These are phyloP conservation scores for Blastocystis sp. DNA, from an alignment of 352 stramenopile genomes.

Conservation along the genomic window DNA sequence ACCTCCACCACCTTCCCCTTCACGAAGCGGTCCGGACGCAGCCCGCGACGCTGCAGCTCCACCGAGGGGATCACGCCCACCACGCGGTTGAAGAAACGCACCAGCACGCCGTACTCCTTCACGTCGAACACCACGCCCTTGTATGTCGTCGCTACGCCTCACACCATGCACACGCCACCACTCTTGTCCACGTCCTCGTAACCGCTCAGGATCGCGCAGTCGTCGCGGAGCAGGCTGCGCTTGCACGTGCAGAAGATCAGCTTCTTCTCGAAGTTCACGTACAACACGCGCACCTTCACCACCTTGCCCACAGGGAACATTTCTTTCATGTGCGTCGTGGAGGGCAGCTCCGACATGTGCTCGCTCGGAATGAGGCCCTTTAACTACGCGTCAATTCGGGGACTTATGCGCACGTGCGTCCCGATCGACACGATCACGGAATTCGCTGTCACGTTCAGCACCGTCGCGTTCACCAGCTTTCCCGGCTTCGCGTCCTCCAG, in stretches of 20 bases:
- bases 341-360: slow-evolving; percentile 62
- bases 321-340: background rate
- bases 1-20: slow-evolving; percentile 23
- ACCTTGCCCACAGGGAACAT: slow-evolving; percentile 30
- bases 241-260: slow-evolving; percentile 62
- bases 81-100: slow-evolving; percentile 60
- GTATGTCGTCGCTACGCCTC: background rate
- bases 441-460: background rate
- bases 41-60: slow-evolving; percentile 31
- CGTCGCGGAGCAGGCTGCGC: slow-evolving; percentile 20
- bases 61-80: background rate
- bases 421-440: slow-evolving; percentile 27
- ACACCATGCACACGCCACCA: background rate
- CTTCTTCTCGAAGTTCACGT: slow-evolving; percentile 19
- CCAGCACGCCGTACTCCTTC: background rate
- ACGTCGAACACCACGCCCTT: background rate
- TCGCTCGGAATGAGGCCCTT: slow-evolving; percentile 36
- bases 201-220: slow-evolving; percentile 1
- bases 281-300: slow-evolving; percentile 21
- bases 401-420: background rate
- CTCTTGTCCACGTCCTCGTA: background rate
- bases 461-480: slow-evolving; percentile 12
- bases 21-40: slow-evolving; percentile 3
- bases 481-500: slow-evolving; percentile 28
- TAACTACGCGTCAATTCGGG: slow-evolving; percentile 17